Evolutionary conservation across 2,329 filamentous ascomycete genomes (phyloP).

Genomic region (Magnaporthiopsis incrustans): DNA sequence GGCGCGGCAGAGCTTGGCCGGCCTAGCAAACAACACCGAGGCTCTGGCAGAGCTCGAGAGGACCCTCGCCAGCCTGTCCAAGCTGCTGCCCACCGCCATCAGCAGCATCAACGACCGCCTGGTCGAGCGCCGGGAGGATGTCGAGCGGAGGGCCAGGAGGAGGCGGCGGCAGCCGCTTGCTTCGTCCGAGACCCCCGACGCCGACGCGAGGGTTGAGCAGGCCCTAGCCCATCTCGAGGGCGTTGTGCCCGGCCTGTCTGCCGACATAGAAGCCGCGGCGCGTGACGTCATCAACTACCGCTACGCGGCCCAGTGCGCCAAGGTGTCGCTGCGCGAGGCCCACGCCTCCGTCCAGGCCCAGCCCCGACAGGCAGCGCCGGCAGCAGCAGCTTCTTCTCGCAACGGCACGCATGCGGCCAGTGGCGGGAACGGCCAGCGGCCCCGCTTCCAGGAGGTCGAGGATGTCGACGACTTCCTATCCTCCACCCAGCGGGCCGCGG

Average conservation of each 20-base stretch:
- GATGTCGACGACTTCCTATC: constrained; percentile 5
- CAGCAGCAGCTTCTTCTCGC: constrained; percentile 2
- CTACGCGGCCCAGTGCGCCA: constrained; percentile 42
- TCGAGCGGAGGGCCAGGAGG: constrained; percentile 24
- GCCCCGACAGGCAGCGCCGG: constrained; percentile 15
- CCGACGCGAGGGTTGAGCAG: constrained; percentile 24
- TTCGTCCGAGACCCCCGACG: constrained; percentile 12
- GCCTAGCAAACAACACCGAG: constrained; percentile 29
- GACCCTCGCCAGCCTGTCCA: neutral
- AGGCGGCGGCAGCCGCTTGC: constrained; percentile 22
- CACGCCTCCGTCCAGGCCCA: constrained; percentile 12
- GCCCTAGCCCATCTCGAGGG: constrained; percentile 28
- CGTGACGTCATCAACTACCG: constrained; percentile 41
- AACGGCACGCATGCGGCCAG: neutral
- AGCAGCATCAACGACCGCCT: constrained; percentile 41
- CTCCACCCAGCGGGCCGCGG: constrained; percentile 7
- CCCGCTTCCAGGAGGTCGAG: constrained; percentile 3
- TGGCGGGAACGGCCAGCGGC: constrained; percentile 2
- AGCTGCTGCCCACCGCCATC: constrained; percentile 19
- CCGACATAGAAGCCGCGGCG: constrained; percentile 36
- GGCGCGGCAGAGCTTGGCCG: constrained; percentile 30
- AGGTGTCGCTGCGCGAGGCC: constrained; percentile 23
- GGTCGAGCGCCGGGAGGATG: constrained; percentile 25
- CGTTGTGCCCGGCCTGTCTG: constrained; percentile 33
- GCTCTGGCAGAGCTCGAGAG: neutral